Conservation (phyloP, 768 basidiomycete genomes). For the Trametopsis cervina region DNA sequence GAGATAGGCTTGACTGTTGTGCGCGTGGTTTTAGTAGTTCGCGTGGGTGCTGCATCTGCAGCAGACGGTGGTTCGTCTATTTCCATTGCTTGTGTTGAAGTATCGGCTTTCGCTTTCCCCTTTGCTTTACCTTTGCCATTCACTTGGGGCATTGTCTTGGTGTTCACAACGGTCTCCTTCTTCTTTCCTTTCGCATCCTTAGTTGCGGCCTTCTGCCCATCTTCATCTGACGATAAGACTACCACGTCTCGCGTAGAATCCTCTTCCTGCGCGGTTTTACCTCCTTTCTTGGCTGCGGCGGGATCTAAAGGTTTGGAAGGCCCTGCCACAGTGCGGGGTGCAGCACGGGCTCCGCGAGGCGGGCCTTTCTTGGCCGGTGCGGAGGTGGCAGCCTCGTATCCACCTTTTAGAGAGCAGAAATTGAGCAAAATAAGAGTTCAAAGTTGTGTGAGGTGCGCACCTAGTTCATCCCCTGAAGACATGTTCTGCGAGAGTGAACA, state of each 20-base stretch:
- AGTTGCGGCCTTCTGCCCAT: neutral
- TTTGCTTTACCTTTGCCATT: slow-evolving; percentile 30
- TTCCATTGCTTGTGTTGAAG: slow-evolving; percentile 10
- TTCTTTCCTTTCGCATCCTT: slow-evolving; percentile 18
- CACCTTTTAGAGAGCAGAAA: slow-evolving; percentile 10
- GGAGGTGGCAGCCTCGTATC: slow-evolving; percentile 27
- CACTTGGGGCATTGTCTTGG: slow-evolving; percentile 18
- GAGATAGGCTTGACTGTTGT: slow-evolving; percentile 8
- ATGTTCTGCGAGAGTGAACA: slow-evolving; percentile 4
- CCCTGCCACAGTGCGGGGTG: slow-evolving; percentile 16
- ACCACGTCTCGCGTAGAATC: neutral
- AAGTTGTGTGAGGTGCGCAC: slow-evolving; percentile 15
- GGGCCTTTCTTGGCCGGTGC: slow-evolving; percentile 17
- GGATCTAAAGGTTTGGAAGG: slow-evolving; percentile 17
- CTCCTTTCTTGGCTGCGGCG: slow-evolving; percentile 10
- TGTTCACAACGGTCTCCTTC: slow-evolving; percentile 12
- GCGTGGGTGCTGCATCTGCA: slow-evolving; percentile 11
- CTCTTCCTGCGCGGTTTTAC: slow-evolving; percentile 1
- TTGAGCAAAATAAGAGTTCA: slow-evolving; percentile 5
- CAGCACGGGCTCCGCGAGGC: slow-evolving; percentile 10
- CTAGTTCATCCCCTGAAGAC: slow-evolving; percentile 22
- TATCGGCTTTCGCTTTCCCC: slow-evolving; percentile 19
- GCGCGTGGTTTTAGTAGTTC: slow-evolving; percentile 11
- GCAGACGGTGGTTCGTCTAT: slow-evolving; percentile 13
- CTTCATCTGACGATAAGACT: slow-evolving; percentile 10